Evolutionary conservation across 1,139 yeast genomes (phyloP).

Genomic region (Protomyces inundatus): DNA sequence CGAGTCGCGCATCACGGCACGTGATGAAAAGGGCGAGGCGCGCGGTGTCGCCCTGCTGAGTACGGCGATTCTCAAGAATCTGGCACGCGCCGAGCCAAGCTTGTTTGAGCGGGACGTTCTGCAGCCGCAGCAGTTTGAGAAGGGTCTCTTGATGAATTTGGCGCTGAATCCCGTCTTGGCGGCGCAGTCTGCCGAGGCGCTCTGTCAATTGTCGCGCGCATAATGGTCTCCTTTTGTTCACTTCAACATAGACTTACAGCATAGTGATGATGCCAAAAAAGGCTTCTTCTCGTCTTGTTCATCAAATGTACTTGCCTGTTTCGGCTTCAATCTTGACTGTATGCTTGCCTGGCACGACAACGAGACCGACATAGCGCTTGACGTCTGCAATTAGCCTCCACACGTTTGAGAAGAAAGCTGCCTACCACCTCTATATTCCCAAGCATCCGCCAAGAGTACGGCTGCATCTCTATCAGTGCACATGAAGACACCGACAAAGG

Average conservation of each 20-base stretch:
- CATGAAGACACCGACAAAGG: constrained; percentile 7
- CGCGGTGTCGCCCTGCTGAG: constrained; percentile 38
- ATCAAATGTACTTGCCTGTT: not conserved
- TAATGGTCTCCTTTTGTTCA: not conserved
- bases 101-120: not conserved
- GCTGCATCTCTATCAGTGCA: constrained; percentile 22
- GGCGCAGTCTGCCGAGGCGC: constrained; percentile 7
- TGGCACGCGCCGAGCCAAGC: constrained; percentile 8
- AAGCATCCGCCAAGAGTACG: constrained; percentile 7
- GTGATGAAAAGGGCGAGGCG: constrained; percentile 35
- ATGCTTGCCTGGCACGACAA: constrained; percentile 20
- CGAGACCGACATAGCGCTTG: constrained; percentile 18
- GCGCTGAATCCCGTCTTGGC: constrained; percentile 19
- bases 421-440: constrained; percentile 16
- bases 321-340: not conserved
- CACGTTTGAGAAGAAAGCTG: not conserved
- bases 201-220: not conserved
- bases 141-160: not conserved
- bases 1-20: constrained; percentile 26
- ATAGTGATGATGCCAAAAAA: not conserved
- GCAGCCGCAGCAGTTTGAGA: not conserved
- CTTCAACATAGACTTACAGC: not conserved
- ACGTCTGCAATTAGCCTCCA: not conserved
- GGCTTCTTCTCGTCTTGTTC: not conserved
- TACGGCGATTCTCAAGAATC: constrained; percentile 40